Percentiles rank a stretch among this genome's conserved stretches.
These are phyloP conservation scores for Bipolaris bicolor DNA, from an alignment of 2,329 filamentous ascomycete species.

Conservation along the genomic window DNA sequence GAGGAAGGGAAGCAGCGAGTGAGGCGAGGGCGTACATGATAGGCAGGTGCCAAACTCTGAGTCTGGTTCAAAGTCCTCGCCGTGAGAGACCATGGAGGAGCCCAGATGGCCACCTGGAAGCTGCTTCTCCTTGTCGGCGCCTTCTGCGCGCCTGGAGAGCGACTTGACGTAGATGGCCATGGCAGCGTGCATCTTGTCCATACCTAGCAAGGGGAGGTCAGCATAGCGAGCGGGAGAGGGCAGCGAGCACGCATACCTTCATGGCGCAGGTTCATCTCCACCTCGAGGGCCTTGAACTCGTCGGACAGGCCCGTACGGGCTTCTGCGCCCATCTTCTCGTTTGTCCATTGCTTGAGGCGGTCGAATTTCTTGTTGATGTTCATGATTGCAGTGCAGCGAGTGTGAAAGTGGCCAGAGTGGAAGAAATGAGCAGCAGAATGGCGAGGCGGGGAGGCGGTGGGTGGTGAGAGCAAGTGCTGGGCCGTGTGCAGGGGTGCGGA, in stretches of 20 bases:
- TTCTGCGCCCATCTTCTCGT: conserved; percentile 93
- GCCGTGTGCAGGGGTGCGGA: conserved; percentile 24
- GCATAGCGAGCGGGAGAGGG: conserved; percentile 12
- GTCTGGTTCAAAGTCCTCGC: conserved; percentile 89
- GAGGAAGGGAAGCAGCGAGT: neutral
- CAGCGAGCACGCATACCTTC: conserved; percentile 66
- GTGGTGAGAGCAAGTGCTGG: conserved; percentile 20
- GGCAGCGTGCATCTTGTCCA: conserved; percentile 86
- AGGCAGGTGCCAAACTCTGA: conserved; percentile 92
- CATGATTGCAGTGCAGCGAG: conserved; percentile 49
- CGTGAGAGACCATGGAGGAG: conserved; percentile 83
- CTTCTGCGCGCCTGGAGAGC: conserved; percentile 80
- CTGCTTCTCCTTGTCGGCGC: conserved; percentile 86
- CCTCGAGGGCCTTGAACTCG: conserved; percentile 87
- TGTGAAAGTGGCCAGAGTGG: conserved; percentile 1
- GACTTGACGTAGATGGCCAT: conserved; percentile 89
- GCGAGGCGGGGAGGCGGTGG: conserved; percentile 20
- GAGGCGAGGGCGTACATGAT: conserved; percentile 61
- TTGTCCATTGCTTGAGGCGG: conserved; percentile 96
- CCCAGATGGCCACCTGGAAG: conserved; percentile 81
- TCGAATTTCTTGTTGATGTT: conserved; percentile 87
- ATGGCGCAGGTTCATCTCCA: conserved; percentile 86
- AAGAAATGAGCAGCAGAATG: conserved; percentile 9
- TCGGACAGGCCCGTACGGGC: conserved; percentile 85
- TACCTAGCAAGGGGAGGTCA: conserved; percentile 62